phyloP scores from a whole-genome alignment of 352 stramenopile genomes.

The Phytopythium delawarense region DNA sequence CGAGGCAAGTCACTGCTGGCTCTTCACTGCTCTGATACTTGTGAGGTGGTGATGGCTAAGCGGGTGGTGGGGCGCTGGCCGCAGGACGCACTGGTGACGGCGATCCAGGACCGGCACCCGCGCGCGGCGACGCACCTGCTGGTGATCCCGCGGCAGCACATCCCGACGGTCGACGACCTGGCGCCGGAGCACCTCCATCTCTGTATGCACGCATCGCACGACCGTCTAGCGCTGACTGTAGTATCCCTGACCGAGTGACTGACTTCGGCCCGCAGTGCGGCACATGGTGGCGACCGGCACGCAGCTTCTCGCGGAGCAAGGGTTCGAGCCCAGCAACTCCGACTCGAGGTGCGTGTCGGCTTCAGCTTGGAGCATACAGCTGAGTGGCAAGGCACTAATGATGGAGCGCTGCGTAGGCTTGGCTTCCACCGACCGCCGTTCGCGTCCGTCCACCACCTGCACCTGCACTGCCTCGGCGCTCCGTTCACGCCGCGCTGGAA shows the following conservation, averaged over 20 bases:
- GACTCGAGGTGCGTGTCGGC: slow-evolving; percentile 25
- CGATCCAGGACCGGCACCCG: slow-evolving; percentile 55
- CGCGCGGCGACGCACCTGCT: slow-evolving; percentile 51
- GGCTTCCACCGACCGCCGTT: slow-evolving; percentile 73
- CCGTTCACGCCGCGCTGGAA: slow-evolving; percentile 66
- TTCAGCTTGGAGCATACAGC: neutral
- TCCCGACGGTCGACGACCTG: slow-evolving; percentile 48
- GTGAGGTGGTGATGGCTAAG: neutral
- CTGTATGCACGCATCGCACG: slow-evolving; percentile 19
- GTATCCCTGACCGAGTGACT: too few species aligned
- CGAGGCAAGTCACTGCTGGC: slow-evolving; percentile 23
- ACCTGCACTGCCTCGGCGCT: slow-evolving; percentile 66
- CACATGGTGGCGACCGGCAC: slow-evolving; percentile 57
- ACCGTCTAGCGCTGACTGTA: too few species aligned
- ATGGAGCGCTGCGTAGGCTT: slow-evolving; percentile 24
- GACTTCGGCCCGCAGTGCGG: slow-evolving; percentile 24
- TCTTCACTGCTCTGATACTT: neutral
- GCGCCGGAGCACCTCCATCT: slow-evolving; percentile 31
- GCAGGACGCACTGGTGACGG: slow-evolving; percentile 57
- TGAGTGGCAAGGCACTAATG: neutral
- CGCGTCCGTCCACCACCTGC: slow-evolving; percentile 64
- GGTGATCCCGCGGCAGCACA: slow-evolving; percentile 61
- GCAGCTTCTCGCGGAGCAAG: slow-evolving; percentile 38
- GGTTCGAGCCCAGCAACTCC: slow-evolving; percentile 20
- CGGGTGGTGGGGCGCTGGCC: neutral